These are phyloP conservation scores for Chernovozyma aurita DNA, from an alignment of 1,139 yeast species.

Conservation along the genomic window DNA sequence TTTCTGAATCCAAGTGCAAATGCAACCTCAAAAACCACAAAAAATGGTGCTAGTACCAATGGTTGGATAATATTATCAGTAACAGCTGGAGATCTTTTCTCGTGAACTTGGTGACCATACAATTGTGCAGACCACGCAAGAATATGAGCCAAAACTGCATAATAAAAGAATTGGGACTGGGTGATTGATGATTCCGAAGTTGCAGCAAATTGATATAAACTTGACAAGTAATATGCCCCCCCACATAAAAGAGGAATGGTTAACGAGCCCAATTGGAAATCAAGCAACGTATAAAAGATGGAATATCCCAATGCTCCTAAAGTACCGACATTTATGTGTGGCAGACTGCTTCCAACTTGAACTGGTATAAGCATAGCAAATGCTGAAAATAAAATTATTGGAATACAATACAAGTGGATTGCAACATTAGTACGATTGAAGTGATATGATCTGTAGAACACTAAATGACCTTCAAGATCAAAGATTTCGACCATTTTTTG, in stretches of 20 bases:
- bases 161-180: slow-evolving; percentile 18
- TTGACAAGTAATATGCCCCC: slow-evolving; percentile 36
- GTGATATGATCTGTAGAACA: slow-evolving; percentile 84
- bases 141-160: slow-evolving; percentile 40
- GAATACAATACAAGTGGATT: slow-evolving; percentile 79
- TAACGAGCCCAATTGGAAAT: slow-evolving; percentile 38
- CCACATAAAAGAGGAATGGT: slow-evolving; percentile 33
- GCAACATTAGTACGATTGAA: slow-evolving; percentile 61
- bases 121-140: slow-evolving; percentile 82
- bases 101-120: slow-evolving; percentile 82
- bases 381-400: slow-evolving; percentile 61
- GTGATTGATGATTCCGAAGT: slow-evolving; percentile 17
- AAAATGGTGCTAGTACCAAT: slow-evolving; percentile 84
- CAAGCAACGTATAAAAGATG: slow-evolving; percentile 38
- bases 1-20: slow-evolving; percentile 60
- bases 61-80: slow-evolving; percentile 82
- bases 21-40: slow-evolving; percentile 74
- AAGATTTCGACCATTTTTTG: slow-evolving; percentile 33
- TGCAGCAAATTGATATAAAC: slow-evolving; percentile 16
- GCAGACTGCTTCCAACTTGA: slow-evolving; percentile 16
- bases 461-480: slow-evolving; percentile 63
- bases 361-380: slow-evolving; percentile 34
- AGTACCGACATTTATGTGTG: slow-evolving; percentile 39
- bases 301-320: slow-evolving; percentile 33
- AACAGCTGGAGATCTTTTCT: slow-evolving; percentile 81